phyloP scores from a whole-genome alignment of 164 flowering plant genomes.

The Euptelea pleiosperma region DNA sequence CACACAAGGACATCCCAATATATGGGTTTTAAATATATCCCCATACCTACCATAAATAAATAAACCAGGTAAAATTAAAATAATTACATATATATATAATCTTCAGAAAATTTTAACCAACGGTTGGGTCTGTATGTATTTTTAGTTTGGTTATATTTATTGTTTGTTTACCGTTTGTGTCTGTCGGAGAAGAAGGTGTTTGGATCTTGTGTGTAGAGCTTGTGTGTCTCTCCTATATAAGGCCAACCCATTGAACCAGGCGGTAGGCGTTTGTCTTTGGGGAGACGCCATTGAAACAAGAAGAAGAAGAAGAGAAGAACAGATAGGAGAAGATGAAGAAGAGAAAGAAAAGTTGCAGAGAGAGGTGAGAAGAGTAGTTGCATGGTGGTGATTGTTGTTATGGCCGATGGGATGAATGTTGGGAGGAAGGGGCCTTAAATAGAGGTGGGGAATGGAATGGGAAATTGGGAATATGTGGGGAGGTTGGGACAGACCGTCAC shows the following conservation, averaged over 20 bases:
- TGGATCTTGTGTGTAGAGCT: constrained; percentile 65
- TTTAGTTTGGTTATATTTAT: constrained; percentile 25
- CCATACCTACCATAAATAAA: constrained; percentile 68
- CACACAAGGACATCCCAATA: constrained; percentile 89
- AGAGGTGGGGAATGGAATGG: too few relatives aligned
- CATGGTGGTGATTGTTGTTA: too few relatives aligned
- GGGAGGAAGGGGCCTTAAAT: too few relatives aligned
- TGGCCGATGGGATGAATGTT: too few relatives aligned
- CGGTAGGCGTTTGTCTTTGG: constrained; percentile 39
- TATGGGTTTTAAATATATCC: constrained; percentile 74
- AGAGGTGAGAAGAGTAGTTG: neutral
- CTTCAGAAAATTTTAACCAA: too few relatives aligned
- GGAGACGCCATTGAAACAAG: constrained; percentile 18
- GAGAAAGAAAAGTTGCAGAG: neutral
- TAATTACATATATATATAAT: too few relatives aligned
- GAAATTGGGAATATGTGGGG: too few relatives aligned
- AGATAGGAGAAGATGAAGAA: neutral
- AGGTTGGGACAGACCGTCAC: too few relatives aligned
- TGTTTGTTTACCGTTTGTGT: constrained; percentile 37
- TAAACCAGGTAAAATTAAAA: too few relatives aligned
- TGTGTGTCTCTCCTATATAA: constrained; percentile 74
- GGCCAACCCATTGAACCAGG: constrained; percentile 95
- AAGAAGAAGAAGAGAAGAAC: constrained; percentile 2
- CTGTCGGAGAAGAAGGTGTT: constrained; percentile 60
- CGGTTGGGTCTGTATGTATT: too few relatives aligned